Evolutionary conservation across 2,329 filamentous ascomycete species (phyloP).

Genomic region (Colletotrichum cordylinicola): DNA sequence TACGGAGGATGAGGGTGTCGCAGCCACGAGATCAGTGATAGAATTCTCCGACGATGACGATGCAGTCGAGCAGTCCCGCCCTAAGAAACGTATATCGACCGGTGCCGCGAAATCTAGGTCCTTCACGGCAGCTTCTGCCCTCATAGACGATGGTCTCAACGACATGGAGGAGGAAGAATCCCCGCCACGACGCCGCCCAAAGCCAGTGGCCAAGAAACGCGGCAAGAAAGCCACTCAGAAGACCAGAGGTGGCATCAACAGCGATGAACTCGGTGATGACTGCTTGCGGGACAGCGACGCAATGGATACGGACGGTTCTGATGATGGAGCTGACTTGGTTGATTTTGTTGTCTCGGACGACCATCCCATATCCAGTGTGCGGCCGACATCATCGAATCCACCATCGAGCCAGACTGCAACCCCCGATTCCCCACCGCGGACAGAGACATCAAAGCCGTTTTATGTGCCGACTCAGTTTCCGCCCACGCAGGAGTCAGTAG

Average conservation of each 20-base stretch:
- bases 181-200: slow-evolving; percentile 4
- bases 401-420: slow-evolving; percentile 29
- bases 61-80: background rate
- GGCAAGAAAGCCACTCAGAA: slow-evolving; percentile 20
- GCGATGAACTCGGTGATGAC: slow-evolving; percentile 57
- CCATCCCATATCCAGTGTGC: slow-evolving; percentile 32
- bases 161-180: slow-evolving; percentile 22
- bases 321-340: slow-evolving; percentile 55
- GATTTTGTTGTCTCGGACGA: slow-evolving; percentile 65
- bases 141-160: slow-evolving; percentile 19
- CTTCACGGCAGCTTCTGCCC: background rate
- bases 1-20: slow-evolving; percentile 32
- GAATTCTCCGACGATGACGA: slow-evolving; percentile 19
- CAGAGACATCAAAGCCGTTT: slow-evolving; percentile 35
- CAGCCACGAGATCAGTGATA: background rate
- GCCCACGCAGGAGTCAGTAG: slow-evolving; percentile 42
- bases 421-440: slow-evolving; percentile 25
- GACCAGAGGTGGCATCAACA: slow-evolving; percentile 37
- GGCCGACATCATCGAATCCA: slow-evolving; percentile 32
- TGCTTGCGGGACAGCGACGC: slow-evolving; percentile 55
- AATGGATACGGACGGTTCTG: slow-evolving; percentile 51
- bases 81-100: slow-evolving; percentile 16
- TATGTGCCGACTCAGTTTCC: slow-evolving; percentile 44
- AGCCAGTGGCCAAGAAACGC: slow-evolving; percentile 20
- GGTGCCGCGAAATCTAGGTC: background rate